Conservation (phyloP, 2,329 filamentous ascomycete species). For the Rutstroemia sp. region DNA sequence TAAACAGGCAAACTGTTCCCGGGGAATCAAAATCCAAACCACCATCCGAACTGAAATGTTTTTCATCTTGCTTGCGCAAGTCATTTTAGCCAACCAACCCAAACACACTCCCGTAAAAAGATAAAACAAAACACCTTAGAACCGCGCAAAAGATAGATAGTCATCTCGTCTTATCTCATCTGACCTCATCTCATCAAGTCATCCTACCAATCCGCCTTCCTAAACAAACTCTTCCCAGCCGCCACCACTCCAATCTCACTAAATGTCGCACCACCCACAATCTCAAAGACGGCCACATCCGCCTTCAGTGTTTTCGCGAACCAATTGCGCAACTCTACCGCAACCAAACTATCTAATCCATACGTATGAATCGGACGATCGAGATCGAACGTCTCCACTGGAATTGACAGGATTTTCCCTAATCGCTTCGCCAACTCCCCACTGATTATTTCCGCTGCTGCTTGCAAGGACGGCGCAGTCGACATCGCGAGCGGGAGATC, state of each 20-base stretch:
- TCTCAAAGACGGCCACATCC: background rate
- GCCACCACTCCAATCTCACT: background rate
- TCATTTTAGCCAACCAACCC: too few relatives aligned
- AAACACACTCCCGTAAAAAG: too few relatives aligned
- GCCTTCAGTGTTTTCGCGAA: slow-evolving; percentile 14
- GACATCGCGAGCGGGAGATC: background rate
- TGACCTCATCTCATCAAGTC: background rate
- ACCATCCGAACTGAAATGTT: too few relatives aligned
- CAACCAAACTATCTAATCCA: slow-evolving; percentile 26
- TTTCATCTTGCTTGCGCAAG: too few relatives aligned
- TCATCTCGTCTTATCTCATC: too few relatives aligned
- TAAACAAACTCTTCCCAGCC: background rate
- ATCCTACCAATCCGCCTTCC: background rate
- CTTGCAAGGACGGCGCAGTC: background rate
- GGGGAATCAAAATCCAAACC: too few relatives aligned
- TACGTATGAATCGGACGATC: slow-evolving; percentile 34
- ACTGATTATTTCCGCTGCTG: background rate
- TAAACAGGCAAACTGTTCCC: too few relatives aligned
- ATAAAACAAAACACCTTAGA: too few relatives aligned
- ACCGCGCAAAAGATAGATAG: too few relatives aligned
- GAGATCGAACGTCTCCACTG: slow-evolving; percentile 37
- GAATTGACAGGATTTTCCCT: slow-evolving; percentile 35
- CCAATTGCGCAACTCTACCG: slow-evolving; percentile 33
- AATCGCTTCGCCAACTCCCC: slow-evolving; percentile 32
- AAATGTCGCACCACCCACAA: background rate